Conservation (phyloP, 2,329 filamentous ascomycete species). For the Trichocomaceae sp. region DNA sequence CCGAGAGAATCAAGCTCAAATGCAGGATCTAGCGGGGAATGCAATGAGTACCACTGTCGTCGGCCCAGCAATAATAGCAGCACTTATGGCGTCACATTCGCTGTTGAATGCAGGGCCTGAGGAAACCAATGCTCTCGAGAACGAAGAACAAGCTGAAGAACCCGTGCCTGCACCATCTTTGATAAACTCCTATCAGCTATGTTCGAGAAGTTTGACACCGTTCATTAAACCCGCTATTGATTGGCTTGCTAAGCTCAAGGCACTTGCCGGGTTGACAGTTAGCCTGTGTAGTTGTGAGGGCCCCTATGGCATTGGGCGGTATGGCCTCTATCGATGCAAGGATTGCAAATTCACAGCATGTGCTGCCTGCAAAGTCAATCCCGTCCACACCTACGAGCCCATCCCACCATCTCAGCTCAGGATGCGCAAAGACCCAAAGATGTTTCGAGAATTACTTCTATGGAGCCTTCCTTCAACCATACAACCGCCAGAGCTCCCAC, state of each 20-base stretch:
- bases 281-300: constrained; percentile 56
- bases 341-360: constrained; percentile 53
- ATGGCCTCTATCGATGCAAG: constrained; percentile 42
- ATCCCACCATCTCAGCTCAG: constrained; percentile 15
- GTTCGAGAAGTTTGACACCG: constrained; percentile 14
- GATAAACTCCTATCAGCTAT: constrained; percentile 12
- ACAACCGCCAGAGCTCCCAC: neutral
- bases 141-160: constrained; percentile 8
- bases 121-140: constrained; percentile 2
- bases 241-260: constrained; percentile 18
- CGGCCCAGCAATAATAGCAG: constrained; percentile 54
- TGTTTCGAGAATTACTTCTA: constrained; percentile 42
- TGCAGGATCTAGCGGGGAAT: constrained; percentile 69
- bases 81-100: constrained; percentile 41
- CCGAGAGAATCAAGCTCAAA: constrained; percentile 53
- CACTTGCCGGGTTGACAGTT: constrained; percentile 28
- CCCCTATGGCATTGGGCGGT: constrained; percentile 31
- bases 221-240: constrained; percentile 3
- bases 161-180: neutral
- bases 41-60: constrained; percentile 73
- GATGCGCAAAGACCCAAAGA: constrained; percentile 33
- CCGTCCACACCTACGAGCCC: constrained; percentile 41
- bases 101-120: neutral
- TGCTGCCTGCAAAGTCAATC: constrained; percentile 48
- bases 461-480: constrained; percentile 34